phyloP scores from a whole-genome alignment of 208 protist genomes.

The Acanthamoeba royreba region DNA sequence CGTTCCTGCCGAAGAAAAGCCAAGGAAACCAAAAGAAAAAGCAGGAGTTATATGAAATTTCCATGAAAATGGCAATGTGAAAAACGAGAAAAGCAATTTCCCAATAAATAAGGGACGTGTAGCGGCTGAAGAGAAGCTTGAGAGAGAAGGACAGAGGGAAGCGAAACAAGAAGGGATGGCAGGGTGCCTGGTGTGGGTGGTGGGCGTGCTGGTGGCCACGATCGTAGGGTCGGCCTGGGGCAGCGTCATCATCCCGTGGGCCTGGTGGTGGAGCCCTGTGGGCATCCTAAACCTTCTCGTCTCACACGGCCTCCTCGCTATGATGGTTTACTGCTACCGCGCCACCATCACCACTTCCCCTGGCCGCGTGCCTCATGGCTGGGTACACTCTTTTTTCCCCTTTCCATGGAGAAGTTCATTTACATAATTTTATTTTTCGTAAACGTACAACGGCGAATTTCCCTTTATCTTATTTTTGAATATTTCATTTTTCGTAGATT shows the following conservation, averaged over 20 bases:
- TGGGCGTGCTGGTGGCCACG: neutral
- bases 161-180: neutral
- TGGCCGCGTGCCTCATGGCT: neutral
- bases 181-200: neutral
- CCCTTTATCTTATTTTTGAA: too few species aligned
- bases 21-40: too few species aligned
- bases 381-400: neutral
- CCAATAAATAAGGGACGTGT: too few species aligned
- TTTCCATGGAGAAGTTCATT: too few species aligned
- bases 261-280: neutral
- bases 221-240: neutral
- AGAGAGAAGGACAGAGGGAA: neutral
- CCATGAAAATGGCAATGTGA: too few species aligned
- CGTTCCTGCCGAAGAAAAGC: too few species aligned
- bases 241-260: neutral
- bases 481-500: neutral
- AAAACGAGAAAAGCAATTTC: too few species aligned
- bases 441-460: too few species aligned
- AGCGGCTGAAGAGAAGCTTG: neutral
- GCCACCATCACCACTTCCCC: neutral
- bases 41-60: too few species aligned
- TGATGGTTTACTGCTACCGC: neutral
- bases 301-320: neutral
- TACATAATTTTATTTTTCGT: neutral
- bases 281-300: neutral